Evolutionary conservation across 2,329 filamentous ascomycete species (phyloP), one percentile per base, ranked within the genome.

Genomic region (Aspergillus sp.): DNA sequence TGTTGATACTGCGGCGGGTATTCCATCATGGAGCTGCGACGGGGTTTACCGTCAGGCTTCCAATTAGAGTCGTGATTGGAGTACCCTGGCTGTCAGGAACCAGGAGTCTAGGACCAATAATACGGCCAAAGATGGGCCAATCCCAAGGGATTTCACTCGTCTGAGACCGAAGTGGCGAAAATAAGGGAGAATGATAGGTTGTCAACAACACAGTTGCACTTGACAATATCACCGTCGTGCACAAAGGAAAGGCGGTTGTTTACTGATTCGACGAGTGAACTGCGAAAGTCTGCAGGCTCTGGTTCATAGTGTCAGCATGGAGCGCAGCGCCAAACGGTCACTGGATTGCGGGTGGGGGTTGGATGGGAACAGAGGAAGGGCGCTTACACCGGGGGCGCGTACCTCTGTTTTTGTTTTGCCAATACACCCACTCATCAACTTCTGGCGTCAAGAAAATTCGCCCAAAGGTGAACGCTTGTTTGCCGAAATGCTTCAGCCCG

Each of bases 1-100:
- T 87, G 84, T 77, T 86, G 87, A 73, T 88, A 86, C 74, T 90
- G 90, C 79, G 88, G 86, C 76, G 86, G 85, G 82, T 90, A 90
- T 79, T 90, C 88, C 88, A 91, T 90, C 80, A 84, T 89, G 67
- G 62, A 64, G 59, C 58, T 58, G 64, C 64, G 68, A 69, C 64
- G 66, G 66, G 58, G 62, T 55, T 62, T 62, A 62, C 63, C 61
- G 68, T 71, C 68, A 69, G 69, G 66, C 67, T 65, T 68, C 53
- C 50, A 60, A 53, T 59, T 62, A 52, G 61, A 58, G 64, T 56
- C 54, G 64, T 62, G 62, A 64, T 66, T 68, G 58, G 63, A 55
- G 58, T 44, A 57, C 53, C 32, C 42, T 41, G 59, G 47, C 55
- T 62, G 63, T 57, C 65, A 64, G 62, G 63, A 61, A 68, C 60